Evolutionary conservation across 23 red algal species (phyloP).

Genomic region (Gracilaria caudata): DNA sequence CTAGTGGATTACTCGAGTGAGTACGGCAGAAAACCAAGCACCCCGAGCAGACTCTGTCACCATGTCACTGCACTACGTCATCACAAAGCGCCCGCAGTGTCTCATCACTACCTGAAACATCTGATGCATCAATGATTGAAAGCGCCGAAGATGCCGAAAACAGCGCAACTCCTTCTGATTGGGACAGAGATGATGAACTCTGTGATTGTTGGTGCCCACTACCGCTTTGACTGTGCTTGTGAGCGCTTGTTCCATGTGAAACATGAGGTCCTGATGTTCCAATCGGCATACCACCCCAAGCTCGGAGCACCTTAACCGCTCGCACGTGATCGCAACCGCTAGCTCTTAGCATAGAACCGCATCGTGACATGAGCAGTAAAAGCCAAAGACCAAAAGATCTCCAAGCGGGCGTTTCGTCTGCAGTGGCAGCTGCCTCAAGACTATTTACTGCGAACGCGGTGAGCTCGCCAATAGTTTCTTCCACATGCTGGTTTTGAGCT

Average conservation of each 20-base stretch:
- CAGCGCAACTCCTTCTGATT: conserved; percentile 51
- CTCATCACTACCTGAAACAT: conserved; percentile 56
- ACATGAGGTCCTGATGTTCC: conserved; percentile 56
- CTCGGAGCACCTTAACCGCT: conserved; percentile 55
- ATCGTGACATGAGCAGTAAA: conserved; percentile 63
- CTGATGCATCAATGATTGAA: conserved; percentile 71
- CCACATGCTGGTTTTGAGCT: conserved; percentile 58
- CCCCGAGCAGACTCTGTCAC: not conserved
- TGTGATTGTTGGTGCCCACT: conserved; percentile 40
- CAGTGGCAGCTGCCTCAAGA: conserved; percentile 66
- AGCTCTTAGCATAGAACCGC: conserved; percentile 60
- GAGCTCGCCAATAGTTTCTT: conserved; percentile 52
- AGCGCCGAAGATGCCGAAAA: conserved; percentile 59
- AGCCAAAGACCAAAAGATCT: conserved; percentile 75
- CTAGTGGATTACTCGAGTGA: not conserved
- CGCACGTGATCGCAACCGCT: conserved; percentile 64
- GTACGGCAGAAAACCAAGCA: not conserved
- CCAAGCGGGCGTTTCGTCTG: conserved; percentile 66
- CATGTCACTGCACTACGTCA: conserved; percentile 56
- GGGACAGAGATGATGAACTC: conserved; percentile 30
- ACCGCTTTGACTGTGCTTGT: conserved; percentile 34
- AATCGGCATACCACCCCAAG: conserved; percentile 60
- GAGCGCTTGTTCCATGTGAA: conserved; percentile 29
- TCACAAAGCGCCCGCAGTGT: conserved; percentile 66
- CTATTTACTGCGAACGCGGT: conserved; percentile 52